These are phyloP conservation scores for Agaricales sp. DNA, from an alignment of 1,284 basidiomycete genomes.

Conservation along the genomic window DNA sequence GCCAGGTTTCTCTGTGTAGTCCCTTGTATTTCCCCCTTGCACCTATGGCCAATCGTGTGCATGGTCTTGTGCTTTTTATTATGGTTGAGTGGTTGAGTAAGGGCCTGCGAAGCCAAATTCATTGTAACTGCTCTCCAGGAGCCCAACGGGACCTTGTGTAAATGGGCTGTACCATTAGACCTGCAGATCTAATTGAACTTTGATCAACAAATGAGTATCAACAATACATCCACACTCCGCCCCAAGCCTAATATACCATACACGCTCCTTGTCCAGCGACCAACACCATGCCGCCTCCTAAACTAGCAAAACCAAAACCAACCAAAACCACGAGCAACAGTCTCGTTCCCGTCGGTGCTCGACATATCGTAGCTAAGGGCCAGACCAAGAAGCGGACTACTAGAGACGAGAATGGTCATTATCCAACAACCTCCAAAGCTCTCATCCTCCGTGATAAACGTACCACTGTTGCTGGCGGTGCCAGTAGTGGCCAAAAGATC, in stretches of 20 bases:
- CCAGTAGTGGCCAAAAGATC: conserved; percentile 44
- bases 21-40: no score
- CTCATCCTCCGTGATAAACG: conserved; percentile 66
- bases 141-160: no score
- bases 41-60: no score
- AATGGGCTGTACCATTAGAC: no score
- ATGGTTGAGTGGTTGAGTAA: no score
- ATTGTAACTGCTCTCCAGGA: no score
- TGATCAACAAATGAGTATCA: no score
- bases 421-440: conserved; percentile 59
- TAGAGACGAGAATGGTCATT: conserved; percentile 35
- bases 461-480: conserved; percentile 56
- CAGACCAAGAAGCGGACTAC: conserved; percentile 26
- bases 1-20: background rate
- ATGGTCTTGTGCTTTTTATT: no score
- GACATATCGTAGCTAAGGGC: conserved; percentile 1
- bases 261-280: background rate
- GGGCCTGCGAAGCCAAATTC: no score
- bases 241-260: no score
- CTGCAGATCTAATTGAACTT: no score
- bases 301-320: conserved; percentile 5
- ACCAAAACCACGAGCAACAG: conserved; percentile 12
- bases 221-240: no score
- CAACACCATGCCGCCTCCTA: conserved; percentile 17
- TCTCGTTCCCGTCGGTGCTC: conserved; percentile 1